phyloP scores from a whole-genome alignment of 306 rosid species.

The Glycyrrhiza uralensis region DNA sequence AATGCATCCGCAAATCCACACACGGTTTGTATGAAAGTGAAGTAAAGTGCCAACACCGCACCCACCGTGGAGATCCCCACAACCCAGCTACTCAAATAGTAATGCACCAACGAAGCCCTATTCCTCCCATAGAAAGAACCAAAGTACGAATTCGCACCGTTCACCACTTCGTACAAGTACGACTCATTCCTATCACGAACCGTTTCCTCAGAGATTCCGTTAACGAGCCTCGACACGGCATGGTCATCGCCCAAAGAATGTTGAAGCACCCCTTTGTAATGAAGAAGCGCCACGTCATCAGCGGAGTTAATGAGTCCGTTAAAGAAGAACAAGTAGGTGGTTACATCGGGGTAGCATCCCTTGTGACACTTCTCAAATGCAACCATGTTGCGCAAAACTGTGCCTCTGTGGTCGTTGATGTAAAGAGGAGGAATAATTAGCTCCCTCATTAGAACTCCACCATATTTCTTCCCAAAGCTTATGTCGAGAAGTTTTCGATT shows the following conservation, averaged over 20 bases:
- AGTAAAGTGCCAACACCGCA: conserved; percentile 34
- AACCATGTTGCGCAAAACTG: conserved; percentile 41
- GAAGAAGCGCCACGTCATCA: conserved; percentile 37
- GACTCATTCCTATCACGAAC: conserved; percentile 24
- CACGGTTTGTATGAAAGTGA: conserved; percentile 32
- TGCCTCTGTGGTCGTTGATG: conserved; percentile 40
- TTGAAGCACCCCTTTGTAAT: conserved; percentile 33
- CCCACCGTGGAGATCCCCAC: conserved; percentile 43
- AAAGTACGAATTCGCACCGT: conserved; percentile 27
- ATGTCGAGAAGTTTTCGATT: conserved; percentile 7
- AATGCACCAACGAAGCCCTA: conserved; percentile 31
- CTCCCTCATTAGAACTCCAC: background rate
- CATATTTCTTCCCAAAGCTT: background rate
- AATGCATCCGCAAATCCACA: background rate
- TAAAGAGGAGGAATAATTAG: conserved; percentile 34
- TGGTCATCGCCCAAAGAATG: conserved; percentile 47
- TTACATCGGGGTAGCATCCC: conserved; percentile 33
- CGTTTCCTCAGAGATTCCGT: too few relatives aligned
- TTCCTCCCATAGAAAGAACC: background rate
- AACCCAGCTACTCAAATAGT: conserved; percentile 42
- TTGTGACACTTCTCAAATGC: conserved; percentile 50
- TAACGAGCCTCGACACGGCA: too few relatives aligned
- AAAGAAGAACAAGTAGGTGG: conserved; percentile 49
- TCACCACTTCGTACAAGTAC: conserved; percentile 30
- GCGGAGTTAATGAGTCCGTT: conserved; percentile 43